Evolutionary conservation across 306 rosid species (phyloP), one percentile per base, ranked within the genome.

Genomic region (Pyrus betulifolia): DNA sequence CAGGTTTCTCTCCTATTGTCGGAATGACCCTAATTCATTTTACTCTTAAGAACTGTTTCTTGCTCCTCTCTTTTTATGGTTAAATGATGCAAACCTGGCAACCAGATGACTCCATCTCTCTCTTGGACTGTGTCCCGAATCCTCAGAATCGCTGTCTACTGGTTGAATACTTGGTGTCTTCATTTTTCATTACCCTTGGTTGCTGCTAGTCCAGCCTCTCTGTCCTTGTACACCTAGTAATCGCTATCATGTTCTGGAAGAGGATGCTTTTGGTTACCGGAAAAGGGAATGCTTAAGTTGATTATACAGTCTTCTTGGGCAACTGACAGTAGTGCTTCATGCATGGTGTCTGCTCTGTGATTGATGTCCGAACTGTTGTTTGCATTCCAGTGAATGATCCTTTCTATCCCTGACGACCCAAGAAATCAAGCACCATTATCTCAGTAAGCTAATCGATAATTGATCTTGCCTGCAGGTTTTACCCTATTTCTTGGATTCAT

Each of bases 401-500:
- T 28, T 70, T 60, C 17, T 30, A 8, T 49, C 19, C 74, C 23
- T 42, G 57, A 76, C 13, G 13, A 6, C 55, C 55, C 55, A 6
- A 35, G 40, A 35, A 35, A 35, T 35, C 40, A 35, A 35, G 40
- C 40, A 35, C 40, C 40, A 35, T 35, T 35, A 35, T 35, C 40
- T 35, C 40, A 35, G 40, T 35, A 35, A 35, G 40, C 40, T 35
- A 35, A 35, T 35, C 40, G 40, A 35, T 28, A 59, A 40, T 59
- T 59, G 59, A 30, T 58, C 6, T 33, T 46, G 23, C 30, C 81
- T 88, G 76, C 88, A 92, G 97, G 96, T 81, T 92, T 92, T 84
- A 85, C 91, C 8, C 75, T 93, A 72, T 89, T 90, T 86, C 92
- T 93, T 21, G 96, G 93, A 70, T 90, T 93, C 84, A 57, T 93